These are phyloP conservation scores for Solanum peruvianum DNA, from an alignment of 257 asterid species.

Conservation along the genomic window DNA sequence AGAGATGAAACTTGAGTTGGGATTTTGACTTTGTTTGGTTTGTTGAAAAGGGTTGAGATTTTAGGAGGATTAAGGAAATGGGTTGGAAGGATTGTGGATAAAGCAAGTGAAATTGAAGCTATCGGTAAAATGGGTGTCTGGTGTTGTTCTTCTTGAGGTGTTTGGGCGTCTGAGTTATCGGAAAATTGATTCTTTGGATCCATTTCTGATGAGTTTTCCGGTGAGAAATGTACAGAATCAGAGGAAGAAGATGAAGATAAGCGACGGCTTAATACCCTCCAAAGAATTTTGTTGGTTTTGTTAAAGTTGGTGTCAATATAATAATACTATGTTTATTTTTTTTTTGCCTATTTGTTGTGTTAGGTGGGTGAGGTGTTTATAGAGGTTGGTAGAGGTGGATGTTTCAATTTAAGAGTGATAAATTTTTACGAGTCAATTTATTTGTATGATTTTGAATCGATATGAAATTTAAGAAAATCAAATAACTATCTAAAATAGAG, in stretches of 20 bases:
- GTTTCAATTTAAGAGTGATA: neutral
- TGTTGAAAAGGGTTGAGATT: constrained; percentile 21
- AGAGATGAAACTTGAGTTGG: constrained; percentile 74
- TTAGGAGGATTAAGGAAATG: constrained; percentile 57
- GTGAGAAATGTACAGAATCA: neutral
- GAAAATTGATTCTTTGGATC: constrained; percentile 8
- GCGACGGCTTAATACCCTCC: neutral
- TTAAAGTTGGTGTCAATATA: neutral
- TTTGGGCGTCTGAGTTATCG: constrained; percentile 3
- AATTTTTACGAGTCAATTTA: too few relatives aligned
- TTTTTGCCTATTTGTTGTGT: neutral
- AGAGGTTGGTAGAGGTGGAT: neutral
- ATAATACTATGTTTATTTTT: neutral
- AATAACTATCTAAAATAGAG: too few relatives aligned
- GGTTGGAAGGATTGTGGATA: constrained; percentile 68
- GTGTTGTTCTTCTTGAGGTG: constrained; percentile 1
- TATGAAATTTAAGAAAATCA: too few relatives aligned
- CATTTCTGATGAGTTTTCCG: constrained; percentile 1
- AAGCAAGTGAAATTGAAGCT: constrained; percentile 76
- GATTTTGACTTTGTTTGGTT: constrained; percentile 49
- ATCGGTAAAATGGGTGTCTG: constrained; percentile 7
- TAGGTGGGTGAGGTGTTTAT: neutral
- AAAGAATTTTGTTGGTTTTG: neutral
- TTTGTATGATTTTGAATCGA: too few relatives aligned
- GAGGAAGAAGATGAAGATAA: neutral